Evolutionary conservation across 2,329 filamentous ascomycete genomes (phyloP).

Genomic region (Aspergillus sp.): DNA sequence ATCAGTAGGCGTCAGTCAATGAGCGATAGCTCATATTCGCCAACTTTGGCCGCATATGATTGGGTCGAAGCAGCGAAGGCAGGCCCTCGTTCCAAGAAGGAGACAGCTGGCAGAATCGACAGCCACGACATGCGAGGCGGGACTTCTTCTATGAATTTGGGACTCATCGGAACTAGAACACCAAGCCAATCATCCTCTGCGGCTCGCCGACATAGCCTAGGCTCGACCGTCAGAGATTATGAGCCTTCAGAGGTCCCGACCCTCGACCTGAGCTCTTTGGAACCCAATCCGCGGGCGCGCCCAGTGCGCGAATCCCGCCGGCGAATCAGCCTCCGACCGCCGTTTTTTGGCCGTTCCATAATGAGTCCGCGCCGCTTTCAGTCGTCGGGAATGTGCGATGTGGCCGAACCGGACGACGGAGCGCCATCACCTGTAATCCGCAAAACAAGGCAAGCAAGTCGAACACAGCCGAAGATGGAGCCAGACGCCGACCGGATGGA

Average conservation of each 20-base stretch:
- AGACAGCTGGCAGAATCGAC: slow-evolving; percentile 2
- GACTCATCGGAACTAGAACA: slow-evolving; percentile 9
- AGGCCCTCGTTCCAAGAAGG: slow-evolving; percentile 11
- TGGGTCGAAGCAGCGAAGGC: slow-evolving; percentile 34
- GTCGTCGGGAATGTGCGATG: slow-evolving; percentile 17
- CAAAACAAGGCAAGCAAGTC: slow-evolving; percentile 17
- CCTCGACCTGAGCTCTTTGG: slow-evolving; percentile 19
- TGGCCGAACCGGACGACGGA: slow-evolving; percentile 18
- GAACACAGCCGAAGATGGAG: slow-evolving; percentile 6
- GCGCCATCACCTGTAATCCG: slow-evolving; percentile 27
- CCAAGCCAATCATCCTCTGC: slow-evolving; percentile 18
- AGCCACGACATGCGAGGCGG: slow-evolving; percentile 4
- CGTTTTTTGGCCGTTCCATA: slow-evolving; percentile 25
- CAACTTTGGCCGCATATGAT: slow-evolving; percentile 31
- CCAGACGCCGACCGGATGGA: slow-evolving; percentile 7
- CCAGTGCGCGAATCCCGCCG: slow-evolving; percentile 18
- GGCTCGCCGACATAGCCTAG: slow-evolving; percentile 18
- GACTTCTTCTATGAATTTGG: slow-evolving; percentile 5
- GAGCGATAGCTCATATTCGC: slow-evolving; percentile 14
- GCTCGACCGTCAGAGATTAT: slow-evolving; percentile 15
- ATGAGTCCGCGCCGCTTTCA: slow-evolving; percentile 15
- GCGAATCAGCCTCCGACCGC: slow-evolving; percentile 27
- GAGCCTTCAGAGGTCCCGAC: slow-evolving; percentile 19
- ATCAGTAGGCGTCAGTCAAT: slow-evolving; percentile 13
- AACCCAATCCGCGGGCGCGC: slow-evolving; percentile 12